Conservation (phyloP, 768 basidiomycete species). For the Hygrocybe punicea region DNA sequence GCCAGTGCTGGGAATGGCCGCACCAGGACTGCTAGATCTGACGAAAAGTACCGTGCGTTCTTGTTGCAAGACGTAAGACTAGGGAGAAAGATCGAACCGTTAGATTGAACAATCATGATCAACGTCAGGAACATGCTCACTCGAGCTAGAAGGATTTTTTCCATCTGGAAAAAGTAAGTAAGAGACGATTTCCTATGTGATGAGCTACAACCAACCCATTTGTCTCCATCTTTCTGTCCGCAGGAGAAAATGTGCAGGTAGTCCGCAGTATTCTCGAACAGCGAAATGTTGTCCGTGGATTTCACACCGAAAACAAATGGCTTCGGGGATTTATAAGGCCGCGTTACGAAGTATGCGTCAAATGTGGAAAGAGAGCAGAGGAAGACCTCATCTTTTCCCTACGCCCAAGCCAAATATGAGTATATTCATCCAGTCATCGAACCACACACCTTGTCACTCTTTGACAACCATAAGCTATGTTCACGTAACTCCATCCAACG, state of each 20-base stretch:
- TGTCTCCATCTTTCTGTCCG: constrained; percentile 64
- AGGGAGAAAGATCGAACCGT: constrained; percentile 1
- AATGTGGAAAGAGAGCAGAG: constrained; percentile 87
- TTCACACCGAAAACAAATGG: constrained; percentile 83
- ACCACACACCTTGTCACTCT: constrained; percentile 74
- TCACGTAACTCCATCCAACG: constrained; percentile 85
- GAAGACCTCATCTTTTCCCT: constrained; percentile 82
- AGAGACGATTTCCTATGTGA: background rate
- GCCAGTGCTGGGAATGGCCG: constrained; percentile 21
- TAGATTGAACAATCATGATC: constrained; percentile 7
- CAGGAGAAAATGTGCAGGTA: constrained; percentile 87
- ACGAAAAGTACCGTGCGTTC: constrained; percentile 68
- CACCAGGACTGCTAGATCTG: constrained; percentile 28
- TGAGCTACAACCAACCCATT: constrained; percentile 39
- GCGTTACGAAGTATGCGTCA: constrained; percentile 79
- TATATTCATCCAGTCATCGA: constrained; percentile 3
- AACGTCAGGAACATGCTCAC: constrained; percentile 44
- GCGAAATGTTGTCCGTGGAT: constrained; percentile 78
- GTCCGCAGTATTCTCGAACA: constrained; percentile 85
- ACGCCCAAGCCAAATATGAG: constrained; percentile 1
- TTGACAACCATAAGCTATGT: constrained; percentile 82
- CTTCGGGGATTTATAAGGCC: constrained; percentile 78
- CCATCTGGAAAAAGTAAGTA: constrained; percentile 43
- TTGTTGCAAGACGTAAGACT: constrained; percentile 84
- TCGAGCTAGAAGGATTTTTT: constrained; percentile 75